phyloP scores from a whole-genome alignment of 164 flowering plant species.

The Piper longum region DNA sequence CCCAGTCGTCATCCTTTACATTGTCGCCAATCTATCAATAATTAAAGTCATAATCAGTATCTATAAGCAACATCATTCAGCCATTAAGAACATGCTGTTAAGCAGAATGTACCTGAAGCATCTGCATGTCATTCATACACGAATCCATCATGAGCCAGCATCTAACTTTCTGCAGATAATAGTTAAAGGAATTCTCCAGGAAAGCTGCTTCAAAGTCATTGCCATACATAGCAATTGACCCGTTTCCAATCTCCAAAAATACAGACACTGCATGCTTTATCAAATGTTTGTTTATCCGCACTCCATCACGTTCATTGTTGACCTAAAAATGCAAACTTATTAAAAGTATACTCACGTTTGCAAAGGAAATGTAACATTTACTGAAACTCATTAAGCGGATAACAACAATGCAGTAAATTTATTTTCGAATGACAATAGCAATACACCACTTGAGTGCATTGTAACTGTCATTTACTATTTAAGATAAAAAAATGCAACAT shows the following conservation, averaged over 20 bases:
- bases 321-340: slow-evolving; percentile 3
- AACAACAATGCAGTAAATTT: too few species aligned
- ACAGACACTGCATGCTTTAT: slow-evolving; percentile 69
- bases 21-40: background rate
- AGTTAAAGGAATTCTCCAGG: slow-evolving; percentile 58
- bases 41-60: too few species aligned
- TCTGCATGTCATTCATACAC: slow-evolving; percentile 72
- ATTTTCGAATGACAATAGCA: too few species aligned
- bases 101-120: background rate
- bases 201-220: slow-evolving; percentile 55
- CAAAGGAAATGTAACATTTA: background rate
- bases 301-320: slow-evolving; percentile 23
- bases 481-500: too few species aligned
- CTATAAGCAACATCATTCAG: too few species aligned
- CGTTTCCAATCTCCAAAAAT: slow-evolving; percentile 77
- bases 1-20: background rate
- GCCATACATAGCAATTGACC: slow-evolving; percentile 50
- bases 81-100: too few species aligned
- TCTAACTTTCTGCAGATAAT: slow-evolving; percentile 74
- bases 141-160: slow-evolving; percentile 78
- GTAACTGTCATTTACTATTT: too few species aligned
- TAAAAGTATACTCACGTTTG: too few species aligned
- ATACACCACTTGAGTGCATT: too few species aligned
- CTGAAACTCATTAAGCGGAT: background rate
- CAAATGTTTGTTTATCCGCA: slow-evolving; percentile 66